phyloP scores from a whole-genome alignment of 257 asterid species.

The Osmanthus fragrans region DNA sequence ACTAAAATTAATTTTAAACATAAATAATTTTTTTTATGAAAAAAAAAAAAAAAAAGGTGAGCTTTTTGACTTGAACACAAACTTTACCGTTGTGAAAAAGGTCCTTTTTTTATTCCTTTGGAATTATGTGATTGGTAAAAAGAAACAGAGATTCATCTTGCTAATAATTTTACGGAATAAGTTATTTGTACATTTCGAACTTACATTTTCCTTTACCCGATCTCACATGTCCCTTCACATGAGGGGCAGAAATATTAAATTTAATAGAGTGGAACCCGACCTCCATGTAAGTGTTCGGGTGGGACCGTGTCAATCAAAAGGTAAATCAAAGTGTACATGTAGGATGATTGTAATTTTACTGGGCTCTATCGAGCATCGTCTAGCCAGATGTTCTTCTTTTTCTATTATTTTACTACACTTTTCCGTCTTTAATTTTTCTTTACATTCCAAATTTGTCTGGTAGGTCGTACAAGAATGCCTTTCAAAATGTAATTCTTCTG shows the following conservation, averaged over 20 bases:
- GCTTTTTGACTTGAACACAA: neutral
- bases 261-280: too few species aligned
- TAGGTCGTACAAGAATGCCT: neutral
- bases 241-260: too few species aligned
- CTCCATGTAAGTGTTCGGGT: too few species aligned
- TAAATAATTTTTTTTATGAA: too few species aligned
- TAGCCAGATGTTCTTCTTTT: constrained; percentile 29
- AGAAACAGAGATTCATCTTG: neutral
- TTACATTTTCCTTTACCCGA: too few species aligned
- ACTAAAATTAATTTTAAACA: neutral
- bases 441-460: constrained; percentile 1
- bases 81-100: neutral
- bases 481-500: too few species aligned
- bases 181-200: too few species aligned
- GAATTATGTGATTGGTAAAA: neutral
- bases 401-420: constrained; percentile 34
- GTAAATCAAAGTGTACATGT: too few species aligned
- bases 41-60: neutral
- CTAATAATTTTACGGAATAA: neutral
- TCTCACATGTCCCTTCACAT: too few species aligned
- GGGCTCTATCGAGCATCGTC: constrained; percentile 22
- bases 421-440: constrained; percentile 10
- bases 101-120: neutral
- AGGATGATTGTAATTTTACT: neutral
- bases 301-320: too few species aligned